Base-by-base conservation (phyloP, 2,329 filamentous ascomycete genomes). In the Penicillium glabrum region DNA sequence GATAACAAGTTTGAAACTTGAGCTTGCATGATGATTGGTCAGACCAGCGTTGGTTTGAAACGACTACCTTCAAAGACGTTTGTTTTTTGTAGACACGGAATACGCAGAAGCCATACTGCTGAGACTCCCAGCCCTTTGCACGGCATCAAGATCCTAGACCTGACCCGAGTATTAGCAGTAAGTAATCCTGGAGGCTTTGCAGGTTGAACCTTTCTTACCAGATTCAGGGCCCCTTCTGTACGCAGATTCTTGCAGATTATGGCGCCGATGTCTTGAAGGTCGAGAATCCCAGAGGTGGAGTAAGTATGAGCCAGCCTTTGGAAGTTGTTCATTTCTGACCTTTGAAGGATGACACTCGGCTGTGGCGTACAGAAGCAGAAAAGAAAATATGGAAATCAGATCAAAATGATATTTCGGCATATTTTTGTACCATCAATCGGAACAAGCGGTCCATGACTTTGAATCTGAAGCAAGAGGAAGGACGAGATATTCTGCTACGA, bases 241-340 rank as follows among this genome's bases (percentile, higher is more conserved):
- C 73, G 4, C 75, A 79, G 50, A 78, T 79, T n/a, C 71, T 80
- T 3, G 77, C 76, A 23, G 77, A 79, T 52, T 77, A 78, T 48
- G 76, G 77, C 0, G 78, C 77, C 0, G 71, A 75, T 21, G 73
- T 80, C 1, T 72, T 80, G 44, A 69, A 69, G 44, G 54, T 69
- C 45, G 78, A 80, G 54, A 68, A 78, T 51, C 67, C 67, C 1
- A 63, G 64, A 50, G 66, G 69, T 49, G 69, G 71, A 27, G 67
- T 72, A 57, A 52, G 67, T 61, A 55, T 67, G 46, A 26, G 65
- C 66, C 52, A 68, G 31, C 51, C 13, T 4, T 14, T 26, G 19
- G 29, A 10, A 5, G 2, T 26, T 14, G 14, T 3, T 11, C 2
- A 68, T 56, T 4, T 49, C 26, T 46, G 14, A 49, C 31, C 11